Conservation (phyloP, 495 filamentous ascomycete species). For the Chaetomium cochliodes region DNA sequence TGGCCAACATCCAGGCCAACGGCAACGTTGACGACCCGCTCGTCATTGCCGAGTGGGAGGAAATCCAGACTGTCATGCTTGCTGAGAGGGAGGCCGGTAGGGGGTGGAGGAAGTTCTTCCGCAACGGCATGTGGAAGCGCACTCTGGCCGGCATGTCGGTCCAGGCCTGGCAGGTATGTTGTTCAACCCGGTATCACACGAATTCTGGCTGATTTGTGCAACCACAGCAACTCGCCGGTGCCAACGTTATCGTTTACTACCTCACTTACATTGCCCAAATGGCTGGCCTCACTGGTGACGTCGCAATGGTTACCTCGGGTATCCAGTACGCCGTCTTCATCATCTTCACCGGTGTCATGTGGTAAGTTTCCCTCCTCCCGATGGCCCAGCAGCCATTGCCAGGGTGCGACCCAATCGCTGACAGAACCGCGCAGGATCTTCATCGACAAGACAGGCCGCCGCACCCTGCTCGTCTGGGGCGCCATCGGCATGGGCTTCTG, state of each 20-base stretch:
- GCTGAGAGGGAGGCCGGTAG: constrained; percentile 54
- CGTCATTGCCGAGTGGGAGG: constrained; percentile 71
- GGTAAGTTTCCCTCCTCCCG: constrained; percentile 15
- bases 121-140: constrained; percentile 68
- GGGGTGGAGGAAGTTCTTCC: constrained; percentile 60
- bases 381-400: neutral
- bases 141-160: constrained; percentile 68
- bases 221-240: constrained; percentile 65
- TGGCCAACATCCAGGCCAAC: constrained; percentile 68
- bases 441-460: constrained; percentile 73
- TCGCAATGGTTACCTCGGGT: constrained; percentile 64
- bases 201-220: constrained; percentile 28
- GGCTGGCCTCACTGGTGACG: constrained; percentile 61
- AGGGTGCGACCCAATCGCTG: neutral
- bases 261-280: constrained; percentile 72
- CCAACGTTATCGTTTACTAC: constrained; percentile 70
- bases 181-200: constrained; percentile 26
- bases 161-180: constrained; percentile 50
- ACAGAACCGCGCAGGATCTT: constrained; percentile 49
- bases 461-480: constrained; percentile 66
- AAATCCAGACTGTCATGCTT: constrained; percentile 60
- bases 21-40: constrained; percentile 64
- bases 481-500: constrained; percentile 68
- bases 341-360: constrained; percentile 64
- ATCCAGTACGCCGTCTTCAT: constrained; percentile 78